Evolutionary conservation across 805 yeast genomes (phyloP).

Genomic region (Schwanniomyces occidentalis): DNA sequence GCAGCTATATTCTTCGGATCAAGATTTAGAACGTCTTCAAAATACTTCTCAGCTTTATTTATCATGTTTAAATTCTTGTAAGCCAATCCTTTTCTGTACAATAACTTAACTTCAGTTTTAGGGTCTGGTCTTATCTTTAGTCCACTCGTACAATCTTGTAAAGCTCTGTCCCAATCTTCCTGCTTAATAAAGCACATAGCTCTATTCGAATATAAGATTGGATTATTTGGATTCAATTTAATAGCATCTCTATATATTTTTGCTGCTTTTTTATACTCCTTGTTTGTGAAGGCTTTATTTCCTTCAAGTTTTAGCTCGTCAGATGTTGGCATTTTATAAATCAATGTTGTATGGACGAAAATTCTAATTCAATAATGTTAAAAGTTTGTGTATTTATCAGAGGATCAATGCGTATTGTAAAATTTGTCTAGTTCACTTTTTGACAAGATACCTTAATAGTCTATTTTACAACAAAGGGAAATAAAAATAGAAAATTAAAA

Average conservation of each 20-base stretch:
- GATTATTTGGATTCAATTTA: slow-evolving; percentile 44
- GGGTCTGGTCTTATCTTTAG: slow-evolving; percentile 29
- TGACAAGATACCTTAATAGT: background rate
- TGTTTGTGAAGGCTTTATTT: slow-evolving; percentile 48
- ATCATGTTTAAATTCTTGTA: slow-evolving; percentile 25
- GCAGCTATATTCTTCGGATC: slow-evolving; percentile 46
- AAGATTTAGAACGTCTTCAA: slow-evolving; percentile 36
- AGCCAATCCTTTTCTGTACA: slow-evolving; percentile 52
- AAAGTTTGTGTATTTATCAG: background rate
- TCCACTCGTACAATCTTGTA: slow-evolving; percentile 52
- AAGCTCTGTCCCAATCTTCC: slow-evolving; percentile 48
- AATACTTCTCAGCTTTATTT: slow-evolving; percentile 25
- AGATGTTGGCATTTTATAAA: slow-evolving; percentile 12
- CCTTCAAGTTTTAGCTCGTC: slow-evolving; percentile 47
- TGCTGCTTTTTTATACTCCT: slow-evolving; percentile 52
- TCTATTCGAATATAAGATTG: slow-evolving; percentile 64
- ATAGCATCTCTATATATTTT: slow-evolving; percentile 58
- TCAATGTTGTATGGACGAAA: background rate
- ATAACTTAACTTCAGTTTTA: slow-evolving; percentile 45
- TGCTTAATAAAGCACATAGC: slow-evolving; percentile 65
- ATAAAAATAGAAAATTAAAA: background rate
- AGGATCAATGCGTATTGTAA: too few species aligned
- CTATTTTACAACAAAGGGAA: background rate
- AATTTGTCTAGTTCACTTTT: background rate
- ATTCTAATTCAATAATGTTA: too few species aligned